Evolutionary conservation across 495 filamentous ascomycete genomes (phyloP), one percentile per base, ranked within the genome.

Genomic region (Annulohypoxylon moriforme): DNA sequence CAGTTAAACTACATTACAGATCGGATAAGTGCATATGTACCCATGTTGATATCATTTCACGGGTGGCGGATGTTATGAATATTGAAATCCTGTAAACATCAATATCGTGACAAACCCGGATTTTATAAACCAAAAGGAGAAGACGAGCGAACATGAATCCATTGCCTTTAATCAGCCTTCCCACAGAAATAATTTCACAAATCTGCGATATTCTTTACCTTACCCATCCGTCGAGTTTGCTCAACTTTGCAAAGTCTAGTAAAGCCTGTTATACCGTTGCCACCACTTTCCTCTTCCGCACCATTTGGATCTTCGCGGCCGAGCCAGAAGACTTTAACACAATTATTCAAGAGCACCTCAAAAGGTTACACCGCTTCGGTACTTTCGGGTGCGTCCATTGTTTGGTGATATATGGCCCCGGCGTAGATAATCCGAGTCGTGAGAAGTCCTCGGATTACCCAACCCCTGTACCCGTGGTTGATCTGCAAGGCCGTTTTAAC

Each of bases 271-370:
- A 63, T 10, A 13, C 42, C 7, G 16, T 31, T 11, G 27, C 59
- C 8, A 3, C 59, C 29, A 7, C 29, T 16, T 63, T 40, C 42
- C 42, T 56, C 38, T 58, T 27, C 20, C 59, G 52, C 20, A 58
- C 58, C n/a, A 49, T 62, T 40, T 57, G 53, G 29, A 3, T 69
- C 66, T 63, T 62, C 52, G 42, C 20, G 27, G 4, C 20, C 16
- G 11, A 47, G 1, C 22, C 47, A 36, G n/a, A 44, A 50, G 1
- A 49, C 29, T 16, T 44, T 2, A 14, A 10, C 33, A 5, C n/a
- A 27, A 4, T 1, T 18, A 22, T 64, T 0, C 16, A 44, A 46
- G 34, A 46, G 3, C 22, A 44, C 7, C 2, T 33, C 33, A 16
- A 29, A 11, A 49, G n/a, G 6, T 18, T 66, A 38, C 18, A 18